phyloP scores from a whole-genome alignment of 805 yeast genomes.

The Wickerhamiella slavikovae region DNA sequence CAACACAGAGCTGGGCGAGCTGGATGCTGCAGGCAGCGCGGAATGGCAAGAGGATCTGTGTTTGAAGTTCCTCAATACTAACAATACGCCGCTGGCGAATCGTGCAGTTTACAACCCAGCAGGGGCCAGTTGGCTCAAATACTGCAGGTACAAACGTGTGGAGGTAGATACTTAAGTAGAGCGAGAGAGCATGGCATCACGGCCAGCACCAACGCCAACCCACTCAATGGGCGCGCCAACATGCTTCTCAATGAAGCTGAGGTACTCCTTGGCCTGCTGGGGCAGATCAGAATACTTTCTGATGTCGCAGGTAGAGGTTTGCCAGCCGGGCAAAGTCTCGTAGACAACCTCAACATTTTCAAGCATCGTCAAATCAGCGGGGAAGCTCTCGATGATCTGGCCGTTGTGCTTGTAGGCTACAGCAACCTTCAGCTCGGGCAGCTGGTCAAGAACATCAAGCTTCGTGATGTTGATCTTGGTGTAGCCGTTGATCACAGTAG shows the following conservation, averaged over 20 bases:
- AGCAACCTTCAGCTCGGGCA: slow-evolving; percentile 76
- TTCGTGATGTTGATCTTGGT: slow-evolving; percentile 86
- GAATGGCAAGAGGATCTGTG: slow-evolving; percentile 11
- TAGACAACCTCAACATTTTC: slow-evolving; percentile 87
- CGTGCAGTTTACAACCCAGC: slow-evolving; percentile 4
- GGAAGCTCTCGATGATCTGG: slow-evolving; percentile 56
- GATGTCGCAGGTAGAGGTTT: slow-evolving; percentile 55
- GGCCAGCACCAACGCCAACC: slow-evolving; percentile 98
- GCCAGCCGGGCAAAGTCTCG: slow-evolving; percentile 88
- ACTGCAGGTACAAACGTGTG: slow-evolving; percentile 12
- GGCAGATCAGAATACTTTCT: slow-evolving; percentile 63
- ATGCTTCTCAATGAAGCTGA: slow-evolving; percentile 69
- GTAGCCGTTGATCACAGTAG: slow-evolving; percentile 84
- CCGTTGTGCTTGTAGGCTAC: slow-evolving; percentile 69
- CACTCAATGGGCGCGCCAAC: slow-evolving; percentile 73
- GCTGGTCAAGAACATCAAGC: slow-evolving; percentile 81
- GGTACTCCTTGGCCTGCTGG: slow-evolving; percentile 64
- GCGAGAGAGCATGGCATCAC: slow-evolving; percentile 75
- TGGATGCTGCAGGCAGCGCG: slow-evolving; percentile 7
- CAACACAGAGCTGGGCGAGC: slow-evolving; percentile 26
- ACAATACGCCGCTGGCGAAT: slow-evolving; percentile 12
- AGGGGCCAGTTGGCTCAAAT: slow-evolving; percentile 11
- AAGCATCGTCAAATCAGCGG: slow-evolving; percentile 68
- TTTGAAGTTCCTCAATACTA: slow-evolving; percentile 11
- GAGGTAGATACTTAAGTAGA: slow-evolving; percentile 2